These are phyloP conservation scores for Protomyces inouyei DNA, from an alignment of 1,139 yeast species.

Conservation along the genomic window DNA sequence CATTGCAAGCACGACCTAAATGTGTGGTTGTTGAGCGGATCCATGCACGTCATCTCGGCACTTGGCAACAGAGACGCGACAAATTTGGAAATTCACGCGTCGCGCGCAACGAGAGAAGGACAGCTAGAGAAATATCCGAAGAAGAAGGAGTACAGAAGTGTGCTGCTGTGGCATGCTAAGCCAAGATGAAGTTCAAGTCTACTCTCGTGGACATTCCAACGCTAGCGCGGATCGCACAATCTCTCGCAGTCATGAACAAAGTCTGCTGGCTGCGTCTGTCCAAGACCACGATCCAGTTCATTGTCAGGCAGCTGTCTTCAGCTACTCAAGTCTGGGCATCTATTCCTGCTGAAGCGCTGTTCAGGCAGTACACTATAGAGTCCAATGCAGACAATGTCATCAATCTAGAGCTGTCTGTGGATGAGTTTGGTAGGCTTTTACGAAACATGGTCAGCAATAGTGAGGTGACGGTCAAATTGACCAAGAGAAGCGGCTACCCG, in stretches of 20 bases:
- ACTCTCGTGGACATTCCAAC: conserved; percentile 23
- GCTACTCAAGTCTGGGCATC: conserved; percentile 30
- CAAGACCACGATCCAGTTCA: conserved; percentile 28
- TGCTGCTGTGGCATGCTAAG: too few species aligned
- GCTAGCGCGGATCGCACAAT: conserved; percentile 35
- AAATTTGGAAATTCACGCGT: not conserved
- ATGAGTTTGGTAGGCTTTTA: conserved; percentile 25
- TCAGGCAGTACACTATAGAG: conserved; percentile 22
- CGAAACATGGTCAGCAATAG: conserved; percentile 22
- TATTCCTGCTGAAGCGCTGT: conserved; percentile 17
- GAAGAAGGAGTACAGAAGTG: not conserved
- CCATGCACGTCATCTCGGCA: not conserved
- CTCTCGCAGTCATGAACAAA: conserved; percentile 27
- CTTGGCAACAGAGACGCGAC: not conserved
- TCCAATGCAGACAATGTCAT: conserved; percentile 30
- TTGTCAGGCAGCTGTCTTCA: conserved; percentile 26
- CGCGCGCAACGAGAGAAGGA: not conserved
- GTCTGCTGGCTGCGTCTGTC: conserved; percentile 28
- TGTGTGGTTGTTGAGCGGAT: too few species aligned
- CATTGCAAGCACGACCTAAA: not conserved
- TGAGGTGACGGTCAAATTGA: conserved; percentile 28
- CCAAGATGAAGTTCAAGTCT: conserved; percentile 27
- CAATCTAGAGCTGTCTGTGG: conserved; percentile 29
- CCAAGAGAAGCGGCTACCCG: conserved; percentile 29
- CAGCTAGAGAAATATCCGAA: not conserved